A percentile compares a stretch with the other conserved stretches of the same genome.
phyloP scores from a whole-genome alignment of 805 yeast genomes.

The Metschnikowia anglica region DNA sequence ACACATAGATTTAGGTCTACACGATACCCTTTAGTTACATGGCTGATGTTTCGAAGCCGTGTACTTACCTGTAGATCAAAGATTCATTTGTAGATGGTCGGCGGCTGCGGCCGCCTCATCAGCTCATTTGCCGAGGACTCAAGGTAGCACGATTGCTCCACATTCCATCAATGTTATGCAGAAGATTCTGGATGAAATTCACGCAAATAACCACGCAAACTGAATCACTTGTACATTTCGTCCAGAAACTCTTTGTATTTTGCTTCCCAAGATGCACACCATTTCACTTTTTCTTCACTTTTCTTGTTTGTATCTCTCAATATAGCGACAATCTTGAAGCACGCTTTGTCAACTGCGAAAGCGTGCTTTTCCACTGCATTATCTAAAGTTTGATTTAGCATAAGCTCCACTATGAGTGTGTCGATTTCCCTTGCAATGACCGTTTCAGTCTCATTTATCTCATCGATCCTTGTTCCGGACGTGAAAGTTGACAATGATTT shows the following conservation, averaged over 20 bases:
- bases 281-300: constrained; percentile 54
- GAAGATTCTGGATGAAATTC: background rate
- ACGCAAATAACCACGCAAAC: background rate
- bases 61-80: too few species aligned
- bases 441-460: constrained; percentile 43
- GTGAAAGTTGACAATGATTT: constrained; percentile 54
- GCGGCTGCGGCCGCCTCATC: too few species aligned
- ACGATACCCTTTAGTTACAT: too few species aligned
- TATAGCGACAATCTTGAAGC: constrained; percentile 32
- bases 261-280: constrained; percentile 55
- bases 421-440: constrained; percentile 51
- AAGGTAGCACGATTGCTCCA: too few species aligned
- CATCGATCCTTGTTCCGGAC: constrained; percentile 47
- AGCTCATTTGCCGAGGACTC: too few species aligned
- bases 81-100: too few species aligned
- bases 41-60: too few species aligned
- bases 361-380: constrained; percentile 33
- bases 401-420: constrained; percentile 55
- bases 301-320: constrained; percentile 48
- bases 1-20: too few species aligned
- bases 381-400: constrained; percentile 46
- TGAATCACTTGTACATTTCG: constrained; percentile 13
- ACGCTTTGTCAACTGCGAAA: constrained; percentile 25
- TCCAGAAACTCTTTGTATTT: constrained; percentile 38
- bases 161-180: too few species aligned